phyloP scores from a whole-genome alignment of 1,284 basidiomycete species.

The Ustilago shanxiensis region DNA sequence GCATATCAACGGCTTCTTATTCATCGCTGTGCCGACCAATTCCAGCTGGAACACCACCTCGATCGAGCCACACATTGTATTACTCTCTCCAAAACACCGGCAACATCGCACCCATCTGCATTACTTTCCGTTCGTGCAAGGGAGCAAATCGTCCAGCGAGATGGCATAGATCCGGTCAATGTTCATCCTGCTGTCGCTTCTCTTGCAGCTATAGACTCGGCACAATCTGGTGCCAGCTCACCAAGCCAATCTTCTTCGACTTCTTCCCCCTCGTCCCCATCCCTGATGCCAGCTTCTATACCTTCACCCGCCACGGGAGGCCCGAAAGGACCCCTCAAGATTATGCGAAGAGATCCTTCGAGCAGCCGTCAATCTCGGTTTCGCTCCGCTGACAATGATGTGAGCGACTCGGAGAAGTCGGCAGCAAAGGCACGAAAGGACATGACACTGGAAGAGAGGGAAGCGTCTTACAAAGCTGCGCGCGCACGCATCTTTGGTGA shows the following conservation, averaged over 20 bases:
- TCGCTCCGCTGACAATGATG: constrained; percentile 11
- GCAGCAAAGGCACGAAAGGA: constrained; percentile 47
- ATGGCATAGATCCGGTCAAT: constrained; percentile 24
- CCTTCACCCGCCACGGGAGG: constrained; percentile 8
- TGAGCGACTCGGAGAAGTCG: constrained; percentile 30
- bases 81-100: constrained; percentile 41
- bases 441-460: constrained; percentile 64
- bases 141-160: constrained; percentile 17
- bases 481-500: constrained; percentile 61
- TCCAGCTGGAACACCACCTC: constrained; percentile 43
- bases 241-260: constrained; percentile 12
- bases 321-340: constrained; percentile 38
- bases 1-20: constrained; percentile 58
- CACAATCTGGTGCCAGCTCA: neutral
- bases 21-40: constrained; percentile 58
- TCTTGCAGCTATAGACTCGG: neutral
- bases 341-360: constrained; percentile 58
- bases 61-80: constrained; percentile 53
- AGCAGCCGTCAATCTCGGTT: constrained; percentile 19
- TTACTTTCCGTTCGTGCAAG: constrained; percentile 40
- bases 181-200: constrained; percentile 9
- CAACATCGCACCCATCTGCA: constrained; percentile 27
- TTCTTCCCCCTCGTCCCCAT: constrained; percentile 24
- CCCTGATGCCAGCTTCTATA: neutral
- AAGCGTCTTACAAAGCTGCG: constrained; percentile 61